Conservation (phyloP, 495 filamentous ascomycete genomes). For the Eremomyces bilateralis region DNA sequence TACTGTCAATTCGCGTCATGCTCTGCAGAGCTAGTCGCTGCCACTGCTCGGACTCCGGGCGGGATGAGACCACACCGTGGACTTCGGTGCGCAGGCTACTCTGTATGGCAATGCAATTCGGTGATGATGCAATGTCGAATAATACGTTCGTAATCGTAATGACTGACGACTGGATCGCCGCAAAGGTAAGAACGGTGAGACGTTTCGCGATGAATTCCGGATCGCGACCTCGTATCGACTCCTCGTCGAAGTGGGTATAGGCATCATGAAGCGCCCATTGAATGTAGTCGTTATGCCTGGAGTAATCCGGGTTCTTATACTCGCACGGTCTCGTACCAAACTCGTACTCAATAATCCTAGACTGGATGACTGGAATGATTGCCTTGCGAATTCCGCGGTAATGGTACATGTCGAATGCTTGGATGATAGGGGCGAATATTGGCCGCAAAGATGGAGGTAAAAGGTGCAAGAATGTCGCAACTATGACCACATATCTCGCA, state of each 20-base stretch:
- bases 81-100: neutral
- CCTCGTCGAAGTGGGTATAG: neutral
- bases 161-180: slow-evolving; percentile 6
- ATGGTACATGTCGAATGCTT: slow-evolving; percentile 14
- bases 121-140: slow-evolving; percentile 4
- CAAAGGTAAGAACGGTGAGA: slow-evolving; percentile 6
- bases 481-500: slow-evolving; percentile 1
- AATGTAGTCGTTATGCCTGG: slow-evolving; percentile 3
- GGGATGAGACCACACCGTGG: neutral
- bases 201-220: slow-evolving; percentile 2
- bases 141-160: slow-evolving; percentile 8
- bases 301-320: slow-evolving; percentile 1
- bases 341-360: neutral
- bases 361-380: slow-evolving; percentile 13
- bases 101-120: neutral
- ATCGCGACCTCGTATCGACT: neutral
- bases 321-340: slow-evolving; percentile 6
- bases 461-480: neutral
- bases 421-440: slow-evolving; percentile 15
- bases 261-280: slow-evolving; percentile 2
- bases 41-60: neutral
- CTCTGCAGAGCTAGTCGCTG: neutral
- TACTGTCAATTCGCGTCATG: neutral
- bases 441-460: slow-evolving; percentile 3
- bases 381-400: slow-evolving; percentile 13